Evolutionary conservation across 1,284 basidiomycete species (phyloP).

Genomic region (Ganoderma sinense): DNA sequence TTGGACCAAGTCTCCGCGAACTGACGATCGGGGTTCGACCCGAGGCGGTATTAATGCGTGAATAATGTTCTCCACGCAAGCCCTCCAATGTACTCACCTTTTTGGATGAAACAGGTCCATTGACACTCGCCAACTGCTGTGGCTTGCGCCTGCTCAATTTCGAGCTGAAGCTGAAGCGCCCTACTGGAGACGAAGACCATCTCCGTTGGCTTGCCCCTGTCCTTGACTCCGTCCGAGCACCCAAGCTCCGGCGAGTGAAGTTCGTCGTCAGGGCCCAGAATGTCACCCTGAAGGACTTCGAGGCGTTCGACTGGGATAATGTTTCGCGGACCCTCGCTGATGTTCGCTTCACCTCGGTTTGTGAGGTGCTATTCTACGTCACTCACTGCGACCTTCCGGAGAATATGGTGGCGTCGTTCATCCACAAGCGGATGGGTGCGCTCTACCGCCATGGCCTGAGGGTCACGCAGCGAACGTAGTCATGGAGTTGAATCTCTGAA

Average conservation of each 20-base stretch:
- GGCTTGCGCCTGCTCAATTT: conserved; percentile 20
- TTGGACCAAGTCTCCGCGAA: conserved; percentile 28
- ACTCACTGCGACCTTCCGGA: neutral
- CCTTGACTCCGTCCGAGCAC: conserved; percentile 19
- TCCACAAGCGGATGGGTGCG: conserved; percentile 16
- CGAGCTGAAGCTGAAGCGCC: conserved; percentile 20
- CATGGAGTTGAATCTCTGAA: neutral
- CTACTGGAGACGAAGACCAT: neutral
- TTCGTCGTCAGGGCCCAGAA: conserved; percentile 26
- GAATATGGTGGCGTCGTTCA: conserved; percentile 10
- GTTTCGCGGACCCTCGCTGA: conserved; percentile 20
- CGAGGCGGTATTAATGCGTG: conserved; percentile 9
- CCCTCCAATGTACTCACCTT: neutral
- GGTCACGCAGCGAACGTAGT: conserved; percentile 6
- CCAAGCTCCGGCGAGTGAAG: conserved; percentile 27
- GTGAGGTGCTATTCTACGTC: conserved; percentile 24
- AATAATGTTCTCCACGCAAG: neutral
- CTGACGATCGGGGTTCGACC: conserved; percentile 26
- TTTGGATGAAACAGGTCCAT: neutral
- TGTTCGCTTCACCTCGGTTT: conserved; percentile 22
- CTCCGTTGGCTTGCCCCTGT: conserved; percentile 24
- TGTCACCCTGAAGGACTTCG: neutral
- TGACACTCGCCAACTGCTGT: conserved; percentile 20
- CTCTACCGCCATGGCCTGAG: conserved; percentile 8
- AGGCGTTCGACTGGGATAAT: conserved; percentile 24